Conservation (phyloP, 148 eudicot species). For the Fagopyrum homotropicum region DNA sequence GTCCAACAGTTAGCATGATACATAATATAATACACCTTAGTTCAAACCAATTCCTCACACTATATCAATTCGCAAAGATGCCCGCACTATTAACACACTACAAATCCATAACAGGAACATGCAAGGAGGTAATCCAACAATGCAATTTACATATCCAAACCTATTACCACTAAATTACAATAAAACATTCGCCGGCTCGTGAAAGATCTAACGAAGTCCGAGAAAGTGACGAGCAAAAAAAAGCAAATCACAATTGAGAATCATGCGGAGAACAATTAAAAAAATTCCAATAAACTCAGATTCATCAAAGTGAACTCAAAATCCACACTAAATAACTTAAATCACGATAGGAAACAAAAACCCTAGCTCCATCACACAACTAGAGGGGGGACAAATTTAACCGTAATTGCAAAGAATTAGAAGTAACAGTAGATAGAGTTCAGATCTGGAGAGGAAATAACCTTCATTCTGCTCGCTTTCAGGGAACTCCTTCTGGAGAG, state of each 20-base stretch:
- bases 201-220: background rate
- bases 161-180: background rate
- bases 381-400: background rate
- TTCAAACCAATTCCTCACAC: conserved; percentile 12
- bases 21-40: conserved; percentile 11
- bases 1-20: background rate
- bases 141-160: background rate
- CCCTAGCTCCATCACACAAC: conserved; percentile 13
- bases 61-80: background rate
- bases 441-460: conserved; percentile 32
- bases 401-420: background rate
- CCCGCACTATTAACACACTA: background rate
- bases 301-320: background rate
- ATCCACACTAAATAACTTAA: background rate
- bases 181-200: background rate
- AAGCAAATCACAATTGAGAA: background rate
- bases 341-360: conserved; percentile 12
- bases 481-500: conserved; percentile 82
- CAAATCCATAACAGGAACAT: conserved; percentile 2
- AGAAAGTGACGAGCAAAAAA: conserved; percentile 7
- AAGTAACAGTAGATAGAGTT: background rate
- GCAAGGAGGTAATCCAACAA: background rate
- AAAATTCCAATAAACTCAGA: background rate
- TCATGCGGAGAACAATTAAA: background rate
- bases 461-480: conserved; percentile 83